Evolutionary conservation across 768 basidiomycete genomes (phyloP), one percentile per base, ranked within the genome.

Genomic region (Phallus indusiatus): DNA sequence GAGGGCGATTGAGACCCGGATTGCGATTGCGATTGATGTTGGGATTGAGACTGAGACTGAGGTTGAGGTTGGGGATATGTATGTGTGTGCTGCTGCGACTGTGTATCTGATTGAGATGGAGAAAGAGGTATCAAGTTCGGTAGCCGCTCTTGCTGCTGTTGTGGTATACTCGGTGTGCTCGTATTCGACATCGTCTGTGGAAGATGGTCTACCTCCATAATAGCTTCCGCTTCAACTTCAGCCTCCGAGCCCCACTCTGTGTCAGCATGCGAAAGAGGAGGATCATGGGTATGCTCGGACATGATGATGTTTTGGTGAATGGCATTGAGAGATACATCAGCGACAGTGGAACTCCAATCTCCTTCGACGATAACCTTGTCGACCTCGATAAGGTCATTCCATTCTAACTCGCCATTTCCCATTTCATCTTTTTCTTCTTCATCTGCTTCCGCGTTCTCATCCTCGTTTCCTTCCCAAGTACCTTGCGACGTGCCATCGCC

Each of bases 311-410:
- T 60, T 36, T 42, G 24, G 55, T 20, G n/a, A 48, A 48, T 2
- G n/a, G 47, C 1, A 34, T 50, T 55, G 11, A 21, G 47, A 49
- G 53, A 60, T 24, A 53, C 46, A 33, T 53, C 47, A 24, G 57
- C 37, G 5, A 58, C 24, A 34, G 24, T n/a, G 7, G 57, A 59
- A 28, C 21, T 42, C 57, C 49, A 52, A 51, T 59, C 57, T 17
- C 28, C 28, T 64, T 62, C 28, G 7, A 28, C 28, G 28, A 28
- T 28, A 28, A 68, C 70, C 3, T 60, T 60, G 17, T 64, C 70
- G 1, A 67, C 63, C 8, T 55, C 59, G 35, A 69, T 68, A 34
- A 65, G 69, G 52, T 73, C 72, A 47, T 70, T 74, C 76, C 79
- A 81, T 37, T 69, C 28, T 28, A 28, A 28, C 28, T 28, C 28